phyloP scores from a whole-genome alignment of 768 basidiomycete species.

The Myochromella boudieri region DNA sequence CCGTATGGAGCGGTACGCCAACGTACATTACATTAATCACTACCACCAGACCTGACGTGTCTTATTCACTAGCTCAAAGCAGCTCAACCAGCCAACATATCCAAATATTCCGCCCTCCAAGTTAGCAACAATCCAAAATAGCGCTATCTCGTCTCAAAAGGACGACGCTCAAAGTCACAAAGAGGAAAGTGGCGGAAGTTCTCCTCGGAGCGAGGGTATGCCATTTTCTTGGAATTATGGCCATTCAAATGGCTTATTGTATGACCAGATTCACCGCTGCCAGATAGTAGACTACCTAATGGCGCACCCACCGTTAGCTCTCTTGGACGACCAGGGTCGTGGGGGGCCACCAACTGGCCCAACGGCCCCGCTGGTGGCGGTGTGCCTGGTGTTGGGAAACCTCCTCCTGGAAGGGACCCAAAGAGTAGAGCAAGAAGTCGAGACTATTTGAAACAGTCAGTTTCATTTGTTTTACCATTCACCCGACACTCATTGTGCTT shows the following conservation, averaged over 20 bases:
- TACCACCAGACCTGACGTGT: slow-evolving; percentile 34
- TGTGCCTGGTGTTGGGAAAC: slow-evolving; percentile 59
- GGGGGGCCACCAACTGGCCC: slow-evolving; percentile 50
- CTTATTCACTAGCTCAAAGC: slow-evolving; percentile 64
- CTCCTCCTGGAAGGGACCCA: slow-evolving; percentile 84
- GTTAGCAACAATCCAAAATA: slow-evolving; percentile 58
- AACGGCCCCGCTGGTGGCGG: slow-evolving; percentile 45
- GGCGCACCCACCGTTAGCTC: slow-evolving; percentile 48
- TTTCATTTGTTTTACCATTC: slow-evolving; percentile 17
- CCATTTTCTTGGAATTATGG: slow-evolving; percentile 3
- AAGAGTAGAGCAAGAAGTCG: slow-evolving; percentile 92
- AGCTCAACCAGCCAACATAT: slow-evolving; percentile 60
- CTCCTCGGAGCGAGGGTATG: slow-evolving; percentile 81
- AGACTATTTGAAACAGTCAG: slow-evolving; percentile 96
- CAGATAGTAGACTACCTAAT: slow-evolving; percentile 66
- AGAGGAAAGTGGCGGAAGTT: slow-evolving; percentile 79
- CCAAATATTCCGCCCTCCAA: slow-evolving; percentile 67
- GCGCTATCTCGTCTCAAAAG: slow-evolving; percentile 55
- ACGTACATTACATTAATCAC: slow-evolving; percentile 19
- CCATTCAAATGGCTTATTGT: slow-evolving; percentile 10
- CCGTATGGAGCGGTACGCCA: slow-evolving; percentile 85
- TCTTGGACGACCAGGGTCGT: slow-evolving; percentile 53
- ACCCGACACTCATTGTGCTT: slow-evolving; percentile 6
- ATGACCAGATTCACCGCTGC: slow-evolving; percentile 66
- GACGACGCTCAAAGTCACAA: slow-evolving; percentile 75